phyloP scores from a whole-genome alignment of 1,284 basidiomycete genomes.

The Ganoderma lucidum region DNA sequence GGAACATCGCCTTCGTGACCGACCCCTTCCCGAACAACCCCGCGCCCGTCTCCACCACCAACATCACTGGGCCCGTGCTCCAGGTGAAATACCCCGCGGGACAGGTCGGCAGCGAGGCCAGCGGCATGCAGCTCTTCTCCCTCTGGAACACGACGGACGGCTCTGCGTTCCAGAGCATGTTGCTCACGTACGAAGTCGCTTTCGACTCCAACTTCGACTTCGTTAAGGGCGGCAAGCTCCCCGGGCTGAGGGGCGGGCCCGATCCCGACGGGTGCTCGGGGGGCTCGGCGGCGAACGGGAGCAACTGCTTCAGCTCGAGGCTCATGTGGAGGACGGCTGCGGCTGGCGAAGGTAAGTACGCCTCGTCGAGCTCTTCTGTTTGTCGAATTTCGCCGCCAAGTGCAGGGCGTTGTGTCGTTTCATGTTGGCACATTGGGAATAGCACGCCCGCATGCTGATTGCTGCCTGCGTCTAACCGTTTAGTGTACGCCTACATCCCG shows the following conservation, averaged over 20 bases:
- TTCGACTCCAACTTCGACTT: constrained; percentile 65
- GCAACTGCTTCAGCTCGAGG: constrained; percentile 54
- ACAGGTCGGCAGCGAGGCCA: constrained; percentile 64
- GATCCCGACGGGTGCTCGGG: constrained; percentile 50
- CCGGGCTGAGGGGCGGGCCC: constrained; percentile 54
- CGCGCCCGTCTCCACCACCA: constrained; percentile 36
- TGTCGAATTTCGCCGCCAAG: not conserved
- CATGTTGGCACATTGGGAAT: not conserved
- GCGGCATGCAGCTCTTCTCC: constrained; percentile 71
- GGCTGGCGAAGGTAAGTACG: constrained; percentile 51
- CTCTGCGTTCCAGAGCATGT: constrained; percentile 65
- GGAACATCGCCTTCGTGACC: constrained; percentile 65
- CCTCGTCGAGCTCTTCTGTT: constrained; percentile 6
- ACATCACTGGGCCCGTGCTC: constrained; percentile 61
- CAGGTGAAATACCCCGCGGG: constrained; percentile 70
- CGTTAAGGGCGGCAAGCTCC: constrained; percentile 57
- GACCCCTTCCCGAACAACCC: constrained; percentile 69
- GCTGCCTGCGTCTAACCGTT: not conserved
- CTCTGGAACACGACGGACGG: constrained; percentile 68
- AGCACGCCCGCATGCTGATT: not conserved
- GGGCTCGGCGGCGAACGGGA: constrained; percentile 48
- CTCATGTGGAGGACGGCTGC: constrained; percentile 55
- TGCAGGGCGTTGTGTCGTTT: not conserved
- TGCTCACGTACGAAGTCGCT: constrained; percentile 75
- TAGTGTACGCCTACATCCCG: constrained; percentile 48